Evolutionary conservation across 179 eudicot species (phyloP), one percentile per base, ranked within the genome.

Genomic region (Camellia oleifera): DNA sequence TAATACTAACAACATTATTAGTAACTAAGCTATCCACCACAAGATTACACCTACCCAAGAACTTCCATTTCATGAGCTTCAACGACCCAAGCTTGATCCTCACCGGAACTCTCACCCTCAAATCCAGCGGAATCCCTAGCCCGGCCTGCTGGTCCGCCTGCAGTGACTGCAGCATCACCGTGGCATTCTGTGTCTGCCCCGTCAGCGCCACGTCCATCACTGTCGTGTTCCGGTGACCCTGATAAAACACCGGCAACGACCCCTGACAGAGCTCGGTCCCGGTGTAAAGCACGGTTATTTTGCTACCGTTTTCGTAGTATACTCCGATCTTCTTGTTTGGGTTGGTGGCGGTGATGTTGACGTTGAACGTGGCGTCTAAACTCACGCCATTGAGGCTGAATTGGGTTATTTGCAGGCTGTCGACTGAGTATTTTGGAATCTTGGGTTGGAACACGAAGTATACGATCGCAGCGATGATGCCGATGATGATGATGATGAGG

Each of bases 321-420:
- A 95, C 91, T 0, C 99, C 98, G n/a, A 95, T 92, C 72, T 81
- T 87, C 56, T 88, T 89, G 86, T 95, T 95, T 0, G 98, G 97
- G 82, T 95, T 95, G 32, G 76, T 72, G 3, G 97, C 92, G 0
- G 98, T 92, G 77, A 95, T 80, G 80, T 92, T 92, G 48, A 95
- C 94, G 54, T 86, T 79, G 77, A 95, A 92, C 12, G 90, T 82
- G 7, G 95, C 92, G 9, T 87, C 79, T 5, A 94, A 81, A 88
- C 82, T 80, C 77, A 75, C 82, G 66, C 79, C 79, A 60, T 23
- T 32, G 74, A 89, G 82, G 56, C 71, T 69, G 78, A 95, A 89
- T 11, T 86, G 87, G 5, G 93, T 85, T 23, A 94, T 84, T 23
- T 77, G 54, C 66, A 95, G 80, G 85, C 89, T 74, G 72, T 89